phyloP scores from a whole-genome alignment of 129 eudicot genomes.

The Pseudognaphalium luteoalbum region DNA sequence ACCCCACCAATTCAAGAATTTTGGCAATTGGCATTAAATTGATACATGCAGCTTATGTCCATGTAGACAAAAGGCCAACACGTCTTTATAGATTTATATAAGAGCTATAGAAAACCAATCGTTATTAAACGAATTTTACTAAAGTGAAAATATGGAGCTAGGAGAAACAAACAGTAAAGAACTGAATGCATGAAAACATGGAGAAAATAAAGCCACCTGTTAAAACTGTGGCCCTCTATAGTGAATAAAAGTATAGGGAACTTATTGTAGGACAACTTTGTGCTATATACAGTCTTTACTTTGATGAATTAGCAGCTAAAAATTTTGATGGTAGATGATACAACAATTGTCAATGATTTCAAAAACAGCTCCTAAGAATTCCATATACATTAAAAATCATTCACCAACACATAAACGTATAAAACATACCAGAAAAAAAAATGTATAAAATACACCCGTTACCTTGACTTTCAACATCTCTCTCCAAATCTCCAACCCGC shows the following conservation, averaged over 20 bases:
- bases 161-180: background rate
- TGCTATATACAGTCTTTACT: background rate
- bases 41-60: background rate
- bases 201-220: background rate
- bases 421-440: background rate
- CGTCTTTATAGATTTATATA: background rate
- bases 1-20: background rate
- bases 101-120: background rate
- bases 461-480: slow-evolving; percentile 73
- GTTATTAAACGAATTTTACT: background rate
- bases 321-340: background rate
- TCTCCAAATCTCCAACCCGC: slow-evolving; percentile 59
- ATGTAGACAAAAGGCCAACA: background rate
- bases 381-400: background rate
- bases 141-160: background rate
- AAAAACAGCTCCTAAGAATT: background rate
- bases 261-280: background rate
- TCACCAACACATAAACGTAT: background rate
- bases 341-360: background rate
- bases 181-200: background rate
- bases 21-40: background rate
- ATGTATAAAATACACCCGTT: background rate
- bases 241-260: background rate
- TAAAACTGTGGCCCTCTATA: background rate
- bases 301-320: background rate